These are phyloP conservation scores for Lactuca sativa DNA, from an alignment of 129 eudicot species.

Conservation along the genomic window DNA sequence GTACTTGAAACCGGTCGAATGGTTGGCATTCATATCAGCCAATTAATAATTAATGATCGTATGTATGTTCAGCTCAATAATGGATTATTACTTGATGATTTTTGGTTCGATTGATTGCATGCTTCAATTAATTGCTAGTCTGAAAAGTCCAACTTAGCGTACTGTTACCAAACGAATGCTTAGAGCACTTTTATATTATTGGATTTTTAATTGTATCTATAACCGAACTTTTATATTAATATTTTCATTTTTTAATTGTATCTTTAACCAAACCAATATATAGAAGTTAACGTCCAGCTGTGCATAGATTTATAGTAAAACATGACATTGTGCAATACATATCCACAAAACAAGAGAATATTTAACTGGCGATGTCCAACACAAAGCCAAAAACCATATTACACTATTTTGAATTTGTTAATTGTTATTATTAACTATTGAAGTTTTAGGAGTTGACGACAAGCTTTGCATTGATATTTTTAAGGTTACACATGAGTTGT, in stretches of 20 bases:
- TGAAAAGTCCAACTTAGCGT: background rate
- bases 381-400: background rate
- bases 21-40: background rate
- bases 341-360: background rate
- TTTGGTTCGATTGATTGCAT: background rate
- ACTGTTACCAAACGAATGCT: background rate
- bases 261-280: background rate
- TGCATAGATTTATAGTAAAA: background rate
- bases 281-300: background rate
- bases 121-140: too few relatives aligned
- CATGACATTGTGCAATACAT: background rate
- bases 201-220: too few relatives aligned
- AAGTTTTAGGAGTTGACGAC: background rate
- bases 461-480: background rate
- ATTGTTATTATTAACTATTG: background rate
- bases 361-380: background rate
- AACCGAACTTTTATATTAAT: too few relatives aligned
- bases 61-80: background rate
- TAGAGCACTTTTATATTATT: background rate
- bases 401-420: background rate
- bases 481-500: background rate
- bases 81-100: background rate
- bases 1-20: background rate
- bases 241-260: too few relatives aligned
- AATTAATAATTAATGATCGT: background rate